phyloP scores from a whole-genome alignment of 768 basidiomycete species.

The Sistotremastrum suecicum region DNA sequence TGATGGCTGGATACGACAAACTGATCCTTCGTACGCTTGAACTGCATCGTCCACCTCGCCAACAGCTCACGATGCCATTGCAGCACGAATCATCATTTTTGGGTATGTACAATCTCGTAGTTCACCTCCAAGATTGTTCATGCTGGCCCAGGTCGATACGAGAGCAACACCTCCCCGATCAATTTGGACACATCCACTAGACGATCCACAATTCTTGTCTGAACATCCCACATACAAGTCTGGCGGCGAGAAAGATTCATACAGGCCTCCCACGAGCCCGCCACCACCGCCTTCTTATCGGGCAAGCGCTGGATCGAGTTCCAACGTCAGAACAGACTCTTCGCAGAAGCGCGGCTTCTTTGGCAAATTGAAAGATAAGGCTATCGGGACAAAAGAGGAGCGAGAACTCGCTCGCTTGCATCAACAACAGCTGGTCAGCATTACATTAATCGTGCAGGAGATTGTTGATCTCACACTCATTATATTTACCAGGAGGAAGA shows the following conservation, averaged over 20 bases:
- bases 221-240: slow-evolving; percentile 38
- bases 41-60: neutral
- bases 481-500: slow-evolving; percentile 10
- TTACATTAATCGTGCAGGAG: slow-evolving; percentile 19
- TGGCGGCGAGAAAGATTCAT: slow-evolving; percentile 9
- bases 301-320: slow-evolving; percentile 3
- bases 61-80: neutral
- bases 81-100: slow-evolving; percentile 30
- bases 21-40: slow-evolving; percentile 18
- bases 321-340: slow-evolving; percentile 3
- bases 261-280: slow-evolving; percentile 1
- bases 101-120: slow-evolving; percentile 19
- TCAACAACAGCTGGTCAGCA: slow-evolving; percentile 5
- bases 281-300: slow-evolving; percentile 6
- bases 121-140: neutral
- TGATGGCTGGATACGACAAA: slow-evolving; percentile 40
- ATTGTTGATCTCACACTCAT: neutral
- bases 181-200: slow-evolving; percentile 62
- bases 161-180: slow-evolving; percentile 44
- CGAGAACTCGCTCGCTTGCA: slow-evolving; percentile 25
- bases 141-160: slow-evolving; percentile 41
- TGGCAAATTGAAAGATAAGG: slow-evolving; percentile 47
- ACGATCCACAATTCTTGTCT: slow-evolving; percentile 48
- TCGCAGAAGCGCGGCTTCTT: slow-evolving; percentile 37
- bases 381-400: slow-evolving; percentile 51